These are phyloP conservation scores for Diversispora epigaea DNA, from an alignment of 192 early-diverging fungal genomes.

Conservation along the genomic window DNA sequence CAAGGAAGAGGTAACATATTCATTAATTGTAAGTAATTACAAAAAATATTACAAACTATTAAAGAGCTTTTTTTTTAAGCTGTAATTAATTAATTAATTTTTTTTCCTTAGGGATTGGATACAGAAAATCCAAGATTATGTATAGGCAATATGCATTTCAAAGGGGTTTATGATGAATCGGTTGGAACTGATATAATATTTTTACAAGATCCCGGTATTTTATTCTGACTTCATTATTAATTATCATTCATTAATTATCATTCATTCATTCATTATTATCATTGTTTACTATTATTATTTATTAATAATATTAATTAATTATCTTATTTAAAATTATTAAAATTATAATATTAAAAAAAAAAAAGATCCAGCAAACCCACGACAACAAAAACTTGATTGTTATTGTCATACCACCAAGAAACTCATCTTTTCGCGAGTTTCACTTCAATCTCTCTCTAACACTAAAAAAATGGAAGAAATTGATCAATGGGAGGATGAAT, in stretches of 20 bases:
- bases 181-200: slow-evolving; percentile 19
- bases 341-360: neutral
- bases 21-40: neutral
- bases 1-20: neutral
- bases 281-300: neutral
- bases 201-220: neutral
- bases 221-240: neutral
- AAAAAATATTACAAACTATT: neutral
- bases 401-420: slow-evolving; percentile 4
- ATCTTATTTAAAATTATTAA: neutral
- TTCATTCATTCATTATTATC: too few relatives aligned
- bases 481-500: neutral
- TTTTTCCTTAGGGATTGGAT: neutral
- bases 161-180: slow-evolving; percentile 18
- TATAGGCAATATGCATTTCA: slow-evolving; percentile 17
- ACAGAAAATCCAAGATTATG: slow-evolving; percentile 5
- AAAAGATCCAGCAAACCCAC: slow-evolving; percentile 7
- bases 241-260: neutral
- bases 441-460: neutral
- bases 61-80: neutral
- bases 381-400: neutral
- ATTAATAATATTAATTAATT: neutral
- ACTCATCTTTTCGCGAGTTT: slow-evolving; percentile 1
- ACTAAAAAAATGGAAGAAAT: neutral
- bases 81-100: neutral